These are phyloP conservation scores for Chaetomiaceae sp. DNA, from an alignment of 2,329 filamentous ascomycete genomes.

Conservation along the genomic window DNA sequence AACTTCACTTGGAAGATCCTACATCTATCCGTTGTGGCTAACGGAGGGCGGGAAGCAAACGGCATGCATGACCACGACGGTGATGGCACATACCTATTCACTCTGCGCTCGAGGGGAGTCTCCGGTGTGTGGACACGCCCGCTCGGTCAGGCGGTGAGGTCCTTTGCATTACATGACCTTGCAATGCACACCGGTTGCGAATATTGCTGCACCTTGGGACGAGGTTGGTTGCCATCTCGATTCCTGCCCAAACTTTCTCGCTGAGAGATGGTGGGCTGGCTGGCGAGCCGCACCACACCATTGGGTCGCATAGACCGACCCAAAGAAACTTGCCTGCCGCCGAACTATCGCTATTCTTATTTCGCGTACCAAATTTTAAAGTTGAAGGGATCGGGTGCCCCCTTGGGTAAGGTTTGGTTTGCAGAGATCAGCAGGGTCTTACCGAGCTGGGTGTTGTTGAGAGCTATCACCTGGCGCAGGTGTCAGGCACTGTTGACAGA, in stretches of 20 bases:
- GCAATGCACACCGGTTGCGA: background rate
- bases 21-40: too few species aligned
- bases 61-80: too few species aligned
- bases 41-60: too few species aligned
- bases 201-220: background rate
- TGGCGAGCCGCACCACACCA: background rate
- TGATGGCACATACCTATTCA: too few species aligned
- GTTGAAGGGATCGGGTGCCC: constrained; percentile 9
- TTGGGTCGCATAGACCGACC: constrained; percentile 4
- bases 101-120: too few species aligned
- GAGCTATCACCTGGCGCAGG: too few species aligned
- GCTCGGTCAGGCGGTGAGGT: constrained; percentile 14
- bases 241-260: background rate
- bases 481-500: too few species aligned
- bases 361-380: constrained; percentile 15
- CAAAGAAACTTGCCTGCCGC: constrained; percentile 9
- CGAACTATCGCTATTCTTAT: constrained; percentile 10
- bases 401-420: constrained; percentile 3
- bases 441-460: background rate
- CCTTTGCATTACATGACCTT: too few species aligned
- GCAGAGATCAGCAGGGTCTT: constrained; percentile 6
- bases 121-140: too few species aligned
- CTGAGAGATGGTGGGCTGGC: background rate
- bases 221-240: background rate
- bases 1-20: too few species aligned